A percentile compares a stretch with the other conserved stretches of the same genome.
These are phyloP conservation scores for Onygenales sp. DNA, from an alignment of 2,329 filamentous ascomycete species.

Conservation along the genomic window DNA sequence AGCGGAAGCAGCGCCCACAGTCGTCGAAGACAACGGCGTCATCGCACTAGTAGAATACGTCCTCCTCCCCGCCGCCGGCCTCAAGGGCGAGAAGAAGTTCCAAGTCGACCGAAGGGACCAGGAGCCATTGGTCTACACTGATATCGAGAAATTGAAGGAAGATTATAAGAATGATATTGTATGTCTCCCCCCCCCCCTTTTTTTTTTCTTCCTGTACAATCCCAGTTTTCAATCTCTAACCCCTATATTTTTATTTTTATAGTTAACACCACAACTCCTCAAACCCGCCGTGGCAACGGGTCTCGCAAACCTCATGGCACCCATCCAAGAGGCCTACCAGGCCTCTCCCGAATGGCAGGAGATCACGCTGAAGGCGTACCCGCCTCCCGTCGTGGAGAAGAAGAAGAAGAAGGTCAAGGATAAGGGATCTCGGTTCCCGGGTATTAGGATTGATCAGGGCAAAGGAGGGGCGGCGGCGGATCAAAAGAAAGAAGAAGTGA, in stretches of 20 bases:
- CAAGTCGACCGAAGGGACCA: slow-evolving; percentile 52
- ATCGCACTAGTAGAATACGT: no score
- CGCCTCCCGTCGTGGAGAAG: slow-evolving; percentile 58
- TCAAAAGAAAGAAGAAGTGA: no score
- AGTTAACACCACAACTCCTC: slow-evolving; percentile 75
- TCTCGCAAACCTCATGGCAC: slow-evolving; percentile 62
- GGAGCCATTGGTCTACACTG: slow-evolving; percentile 68
- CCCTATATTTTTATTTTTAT: background rate
- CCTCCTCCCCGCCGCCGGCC: no score
- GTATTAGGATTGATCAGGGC: slow-evolving; percentile 13
- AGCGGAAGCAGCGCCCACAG: no score
- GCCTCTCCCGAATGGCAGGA: slow-evolving; percentile 70
- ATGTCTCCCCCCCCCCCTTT: slow-evolving; percentile 25
- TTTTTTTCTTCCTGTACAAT: slow-evolving; percentile 5
- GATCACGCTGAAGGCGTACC: slow-evolving; percentile 70
- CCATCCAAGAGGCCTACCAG: slow-evolving; percentile 67
- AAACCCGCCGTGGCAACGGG: slow-evolving; percentile 74
- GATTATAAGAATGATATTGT: slow-evolving; percentile 75
- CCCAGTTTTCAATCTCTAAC: background rate
- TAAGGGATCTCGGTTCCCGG: slow-evolving; percentile 58
- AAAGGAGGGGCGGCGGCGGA: background rate
- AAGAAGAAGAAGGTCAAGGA: slow-evolving; percentile 67
- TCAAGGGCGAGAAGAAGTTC: slow-evolving; percentile 49
- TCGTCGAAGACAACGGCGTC: no score
- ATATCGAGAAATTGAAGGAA: slow-evolving; percentile 62